Evolutionary conservation across 23 red algal species (phyloP).

Genomic region (Gracilariopsis chorda): DNA sequence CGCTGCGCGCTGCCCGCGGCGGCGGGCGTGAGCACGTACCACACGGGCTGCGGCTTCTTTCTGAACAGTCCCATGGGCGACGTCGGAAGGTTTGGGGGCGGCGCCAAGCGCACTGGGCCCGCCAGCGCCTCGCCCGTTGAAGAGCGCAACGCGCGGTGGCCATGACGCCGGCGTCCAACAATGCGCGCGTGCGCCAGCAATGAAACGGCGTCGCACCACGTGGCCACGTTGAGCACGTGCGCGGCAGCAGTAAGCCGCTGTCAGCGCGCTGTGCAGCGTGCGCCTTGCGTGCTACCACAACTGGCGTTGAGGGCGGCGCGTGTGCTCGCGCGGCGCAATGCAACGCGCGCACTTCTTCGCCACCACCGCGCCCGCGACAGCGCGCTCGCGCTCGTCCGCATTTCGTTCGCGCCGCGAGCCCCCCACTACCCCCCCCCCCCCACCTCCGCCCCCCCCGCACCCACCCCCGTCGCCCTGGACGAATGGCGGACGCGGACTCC

Average conservation of each 20-base stretch:
- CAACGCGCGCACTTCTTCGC: too few species aligned
- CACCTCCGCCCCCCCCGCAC: too few species aligned
- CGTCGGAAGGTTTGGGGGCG: background rate
- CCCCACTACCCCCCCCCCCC: too few species aligned
- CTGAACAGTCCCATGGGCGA: background rate
- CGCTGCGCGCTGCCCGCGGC: background rate
- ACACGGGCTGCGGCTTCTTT: slow-evolving; percentile 29
- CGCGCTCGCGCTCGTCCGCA: too few species aligned
- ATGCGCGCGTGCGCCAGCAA: background rate
- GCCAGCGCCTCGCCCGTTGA: background rate
- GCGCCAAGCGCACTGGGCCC: background rate
- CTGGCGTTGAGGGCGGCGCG: background rate
- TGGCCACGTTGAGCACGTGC: background rate
- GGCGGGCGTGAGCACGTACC: slow-evolving; percentile 33
- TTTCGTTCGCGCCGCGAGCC: too few species aligned
- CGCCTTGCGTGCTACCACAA: background rate
- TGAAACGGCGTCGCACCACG: background rate
- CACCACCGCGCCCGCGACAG: too few species aligned
- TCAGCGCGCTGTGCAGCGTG: background rate
- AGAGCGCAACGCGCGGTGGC: background rate
- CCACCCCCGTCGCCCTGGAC: too few species aligned
- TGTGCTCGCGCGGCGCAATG: background rate
- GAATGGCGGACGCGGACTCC: too few species aligned
- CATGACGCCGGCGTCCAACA: background rate
- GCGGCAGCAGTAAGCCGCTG: background rate